Evolutionary conservation across 805 yeast species (phyloP).

Genomic region (Phaffomyces thermotolerans): DNA sequence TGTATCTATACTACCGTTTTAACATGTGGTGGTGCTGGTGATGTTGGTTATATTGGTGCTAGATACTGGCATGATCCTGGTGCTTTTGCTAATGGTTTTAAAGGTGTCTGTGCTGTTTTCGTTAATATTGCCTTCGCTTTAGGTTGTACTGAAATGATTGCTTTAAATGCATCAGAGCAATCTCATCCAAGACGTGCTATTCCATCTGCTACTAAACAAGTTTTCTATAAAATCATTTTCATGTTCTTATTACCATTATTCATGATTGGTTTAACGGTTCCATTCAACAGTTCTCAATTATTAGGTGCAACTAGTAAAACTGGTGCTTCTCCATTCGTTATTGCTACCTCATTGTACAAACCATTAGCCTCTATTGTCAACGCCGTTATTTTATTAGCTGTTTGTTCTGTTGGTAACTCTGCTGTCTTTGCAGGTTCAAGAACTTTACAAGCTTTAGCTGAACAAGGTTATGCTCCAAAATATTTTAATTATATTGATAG

Average conservation of each 20-base stretch:
- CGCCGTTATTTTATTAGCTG: constrained; percentile 57
- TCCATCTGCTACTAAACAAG: constrained; percentile 50
- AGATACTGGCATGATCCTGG: constrained; percentile 49
- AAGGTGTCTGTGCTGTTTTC: constrained; percentile 47
- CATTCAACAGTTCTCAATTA: constrained; percentile 37
- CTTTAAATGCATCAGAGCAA: constrained; percentile 43
- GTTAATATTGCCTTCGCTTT: constrained; percentile 54
- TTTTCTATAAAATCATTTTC: constrained; percentile 46
- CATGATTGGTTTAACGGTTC: constrained; percentile 47
- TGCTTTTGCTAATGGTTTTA: constrained; percentile 44
- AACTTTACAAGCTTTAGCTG: constrained; percentile 46
- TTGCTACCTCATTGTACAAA: constrained; percentile 52
- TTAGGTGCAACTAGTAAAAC: constrained; percentile 35
- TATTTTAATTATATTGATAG: constrained; percentile 45
- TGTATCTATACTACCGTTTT: constrained; percentile 43
- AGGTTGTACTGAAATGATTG: constrained; percentile 54
- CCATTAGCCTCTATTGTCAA: constrained; percentile 58
- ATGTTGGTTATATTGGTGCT: constrained; percentile 42
- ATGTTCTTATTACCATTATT: constrained; percentile 42
- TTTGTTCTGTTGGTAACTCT: constrained; percentile 51
- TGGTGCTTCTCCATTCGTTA: constrained; percentile 63
- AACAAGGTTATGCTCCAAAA: constrained; percentile 55
- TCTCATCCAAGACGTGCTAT: constrained; percentile 48
- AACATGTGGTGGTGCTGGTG: constrained; percentile 36
- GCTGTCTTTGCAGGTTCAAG: constrained; percentile 44